Evolutionary conservation across 805 yeast genomes (phyloP).

Genomic region (Wickerhamomyces bisporus): DNA sequence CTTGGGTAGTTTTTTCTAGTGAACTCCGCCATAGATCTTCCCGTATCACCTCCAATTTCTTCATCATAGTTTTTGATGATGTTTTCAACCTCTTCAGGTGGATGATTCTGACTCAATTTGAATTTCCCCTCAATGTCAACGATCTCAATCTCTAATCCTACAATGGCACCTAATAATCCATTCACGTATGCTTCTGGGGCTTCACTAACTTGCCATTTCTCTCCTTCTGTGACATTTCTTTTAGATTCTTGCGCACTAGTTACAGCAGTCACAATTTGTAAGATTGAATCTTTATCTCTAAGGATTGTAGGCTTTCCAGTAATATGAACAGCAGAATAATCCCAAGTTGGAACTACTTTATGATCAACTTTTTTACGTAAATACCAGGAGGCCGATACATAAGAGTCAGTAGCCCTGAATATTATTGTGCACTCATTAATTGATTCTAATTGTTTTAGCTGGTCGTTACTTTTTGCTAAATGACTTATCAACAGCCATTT

Average conservation of each 20-base stretch:
- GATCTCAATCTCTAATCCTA: constrained; percentile 52
- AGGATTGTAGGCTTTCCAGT: constrained; percentile 44
- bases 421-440: constrained; percentile 40
- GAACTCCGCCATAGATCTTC: constrained; percentile 11
- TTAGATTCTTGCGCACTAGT: constrained; percentile 43
- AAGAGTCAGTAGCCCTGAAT: constrained; percentile 47
- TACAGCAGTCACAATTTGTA: constrained; percentile 37
- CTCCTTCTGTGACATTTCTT: constrained; percentile 24
- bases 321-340: constrained; percentile 51
- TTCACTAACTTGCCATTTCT: constrained; percentile 48
- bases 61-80: constrained; percentile 41
- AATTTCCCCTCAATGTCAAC: constrained; percentile 43
- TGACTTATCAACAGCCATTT: constrained; percentile 46
- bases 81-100: constrained; percentile 43
- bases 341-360: constrained; percentile 70
- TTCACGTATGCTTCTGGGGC: constrained; percentile 48
- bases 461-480: constrained; percentile 48
- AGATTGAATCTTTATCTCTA: constrained; percentile 41
- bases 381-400: constrained; percentile 57
- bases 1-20: background rate
- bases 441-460: constrained; percentile 35
- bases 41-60: constrained; percentile 31
- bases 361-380: constrained; percentile 50
- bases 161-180: constrained; percentile 42
- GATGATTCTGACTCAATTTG: constrained; percentile 52